Evolutionary conservation across 352 stramenopile genomes (phyloP), one percentile per base, ranked within the genome.

Genomic region (Pythium oligandrum): DNA sequence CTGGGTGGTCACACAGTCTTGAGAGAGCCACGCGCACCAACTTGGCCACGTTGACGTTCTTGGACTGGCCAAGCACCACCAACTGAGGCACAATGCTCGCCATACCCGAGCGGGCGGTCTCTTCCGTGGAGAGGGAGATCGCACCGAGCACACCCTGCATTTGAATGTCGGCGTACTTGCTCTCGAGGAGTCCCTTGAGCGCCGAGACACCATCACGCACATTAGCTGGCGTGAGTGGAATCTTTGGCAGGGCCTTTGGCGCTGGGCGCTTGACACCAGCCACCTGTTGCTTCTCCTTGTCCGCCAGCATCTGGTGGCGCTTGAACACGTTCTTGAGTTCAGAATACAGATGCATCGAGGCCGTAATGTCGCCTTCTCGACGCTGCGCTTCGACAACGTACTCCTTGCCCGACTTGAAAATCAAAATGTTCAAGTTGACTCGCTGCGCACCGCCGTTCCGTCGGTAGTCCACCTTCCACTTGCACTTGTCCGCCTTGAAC

Each of bases 401-500:
- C 60, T 89, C 78, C 64, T 88, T 89, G 53, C 44, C 56, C 4
- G 75, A 73, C 65, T 88, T 90, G 60, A 79, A 94, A 34, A 94
- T 68, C 42, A 83, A 53, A 6, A 94, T 86, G 67, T 94, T 90
- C 34, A 92, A 66, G 44, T 71, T 73, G 40, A 90, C 81, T 48
- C 80, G 78, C 59, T 86, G 77, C 11, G 67, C 61, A 31, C 71
- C 66, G 46, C 51, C 48, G 48, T 60, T 68, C 45, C 71, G 75
- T 3, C 81, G 78, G 68, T 85, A 88, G 46, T 87, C 73, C 43
- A 92, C 81, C 65, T 92, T 94, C 83, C 83, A 94, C 68, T 94
- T 94, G 72, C 81, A 90, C 70, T 94, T 94, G 58, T 85, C 68
- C 6, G 69, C 64, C 59, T 94, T 90, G 61, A 94, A 94, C 55